Conservation (phyloP, 495 filamentous ascomycete species). For the Penicillium daleae region DNA sequence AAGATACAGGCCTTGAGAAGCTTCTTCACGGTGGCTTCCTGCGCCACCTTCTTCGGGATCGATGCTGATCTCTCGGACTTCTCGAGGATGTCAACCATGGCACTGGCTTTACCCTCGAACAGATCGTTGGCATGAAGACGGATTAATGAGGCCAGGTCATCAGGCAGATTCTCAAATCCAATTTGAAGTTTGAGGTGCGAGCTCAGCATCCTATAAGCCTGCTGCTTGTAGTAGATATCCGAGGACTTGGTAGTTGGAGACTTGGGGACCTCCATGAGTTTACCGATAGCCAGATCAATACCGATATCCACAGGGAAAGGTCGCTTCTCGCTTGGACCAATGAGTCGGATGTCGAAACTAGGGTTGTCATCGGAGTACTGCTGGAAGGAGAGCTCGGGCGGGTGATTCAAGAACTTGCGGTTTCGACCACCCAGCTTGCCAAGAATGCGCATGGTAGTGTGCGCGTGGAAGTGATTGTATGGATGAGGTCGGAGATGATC, state of each 20-base stretch:
- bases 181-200: conserved; percentile 88
- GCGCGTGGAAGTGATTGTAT: conserved; percentile 94
- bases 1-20: conserved; percentile 87
- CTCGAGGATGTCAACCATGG: conserved; percentile 62
- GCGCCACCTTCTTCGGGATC: conserved; percentile 79
- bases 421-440: conserved; percentile 97
- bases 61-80: conserved; percentile 78
- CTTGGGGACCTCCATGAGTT: conserved; percentile 78
- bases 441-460: conserved; percentile 97
- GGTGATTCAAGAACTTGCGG: conserved; percentile 88
- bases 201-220: conserved; percentile 83
- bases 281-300: conserved; percentile 84
- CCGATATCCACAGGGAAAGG: conserved; percentile 85
- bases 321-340: conserved; percentile 83
- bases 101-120: conserved; percentile 65
- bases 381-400: conserved; percentile 77
- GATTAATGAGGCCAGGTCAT: conserved; percentile 82
- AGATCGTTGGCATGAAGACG: conserved; percentile 89
- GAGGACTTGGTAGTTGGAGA: conserved; percentile 65
- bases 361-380: conserved; percentile 83
- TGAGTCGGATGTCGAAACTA: conserved; percentile 85
- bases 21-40: conserved; percentile 80
- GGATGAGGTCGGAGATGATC: conserved; percentile 90
- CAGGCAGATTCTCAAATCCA: conserved; percentile 83
- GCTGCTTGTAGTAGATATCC: conserved; percentile 88